Evolutionary conservation across 306 rosid species (phyloP).

Genomic region (Sechiopsis laciniata): DNA sequence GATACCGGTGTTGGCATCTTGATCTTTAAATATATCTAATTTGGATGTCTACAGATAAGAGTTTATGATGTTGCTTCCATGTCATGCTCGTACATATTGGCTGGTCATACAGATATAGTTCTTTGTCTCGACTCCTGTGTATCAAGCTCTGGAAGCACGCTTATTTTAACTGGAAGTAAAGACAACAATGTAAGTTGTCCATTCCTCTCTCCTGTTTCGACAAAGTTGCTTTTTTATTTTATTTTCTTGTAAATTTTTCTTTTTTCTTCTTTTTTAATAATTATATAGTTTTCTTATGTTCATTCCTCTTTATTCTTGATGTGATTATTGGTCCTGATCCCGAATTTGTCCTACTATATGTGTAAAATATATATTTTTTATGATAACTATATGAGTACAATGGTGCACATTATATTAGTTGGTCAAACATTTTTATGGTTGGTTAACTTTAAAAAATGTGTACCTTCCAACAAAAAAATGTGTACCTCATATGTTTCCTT

Average conservation of each 20-base stretch:
- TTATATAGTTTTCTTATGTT: neutral
- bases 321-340: neutral
- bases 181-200: slow-evolving; percentile 66
- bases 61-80: slow-evolving; percentile 74
- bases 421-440: neutral
- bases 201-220: slow-evolving; percentile 10
- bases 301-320: neutral
- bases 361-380: neutral
- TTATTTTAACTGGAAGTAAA: slow-evolving; percentile 83
- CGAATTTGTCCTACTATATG: neutral
- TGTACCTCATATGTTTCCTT: slow-evolving; percentile 7
- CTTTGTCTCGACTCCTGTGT: slow-evolving; percentile 87
- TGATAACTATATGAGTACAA: too few species aligned
- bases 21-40: slow-evolving; percentile 13
- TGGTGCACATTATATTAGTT: neutral
- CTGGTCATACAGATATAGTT: slow-evolving; percentile 76
- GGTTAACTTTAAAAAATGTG: neutral
- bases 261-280: neutral
- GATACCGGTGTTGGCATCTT: neutral
- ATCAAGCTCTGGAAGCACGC: slow-evolving; percentile 60
- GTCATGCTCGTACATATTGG: slow-evolving; percentile 85
- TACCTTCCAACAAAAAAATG: neutral
- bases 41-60: slow-evolving; percentile 68
- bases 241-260: neutral
- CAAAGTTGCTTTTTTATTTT: neutral